Base-by-base conservation (phyloP, 495 filamentous ascomycete species). In the Penicillium coffeae region DNA sequence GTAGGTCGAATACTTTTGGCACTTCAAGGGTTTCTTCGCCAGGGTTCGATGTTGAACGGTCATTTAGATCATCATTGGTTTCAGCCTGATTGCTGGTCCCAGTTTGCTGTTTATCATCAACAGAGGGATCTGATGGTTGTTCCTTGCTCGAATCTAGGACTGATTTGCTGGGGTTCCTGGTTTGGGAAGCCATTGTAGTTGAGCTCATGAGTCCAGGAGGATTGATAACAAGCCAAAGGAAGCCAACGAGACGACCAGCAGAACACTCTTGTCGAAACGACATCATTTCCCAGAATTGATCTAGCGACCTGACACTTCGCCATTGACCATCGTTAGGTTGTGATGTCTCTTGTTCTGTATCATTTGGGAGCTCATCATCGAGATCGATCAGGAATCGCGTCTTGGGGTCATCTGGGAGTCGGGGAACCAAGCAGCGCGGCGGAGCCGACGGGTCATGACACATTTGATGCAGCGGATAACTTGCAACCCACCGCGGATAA, bases 211-310 rank as follows among this genome's bases (percentile, higher is more conserved):
- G 52, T 12, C 66, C 72, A 10, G 58, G 64, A 36, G 83, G 79
- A 52, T 56, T 85, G 47, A 96, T 85, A 8, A 96, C 83, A 21
- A 95, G 65, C 93, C 93, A 99, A 9, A 97, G 71, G 59, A 99
- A 99, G 1, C 93, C 94, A 0, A 96, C 94, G 45, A 95, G 65
- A 16, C 90, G 74, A 2, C 93, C 93, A 12, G 89, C 85, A 19
- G 90, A 92, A 60, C 93, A 99, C 64, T 99, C 93, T 62, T 97
- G 93, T 21, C 93, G 76, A 60, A 89, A 96, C 12, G 90, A 85
- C 93, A 99, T 97, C 81, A 93, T 85, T 47, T 99, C 93, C 93
- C 93, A 99, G 65, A 99, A 99, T 54, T 92, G 84, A 22, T 91
- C 89, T 22, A 97, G 65, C 0, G 84, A 86, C 54, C 72, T 81